Evolutionary conservation across 163 green algal genomes (phyloP).

Genomic region (Chloromonas sp.): DNA sequence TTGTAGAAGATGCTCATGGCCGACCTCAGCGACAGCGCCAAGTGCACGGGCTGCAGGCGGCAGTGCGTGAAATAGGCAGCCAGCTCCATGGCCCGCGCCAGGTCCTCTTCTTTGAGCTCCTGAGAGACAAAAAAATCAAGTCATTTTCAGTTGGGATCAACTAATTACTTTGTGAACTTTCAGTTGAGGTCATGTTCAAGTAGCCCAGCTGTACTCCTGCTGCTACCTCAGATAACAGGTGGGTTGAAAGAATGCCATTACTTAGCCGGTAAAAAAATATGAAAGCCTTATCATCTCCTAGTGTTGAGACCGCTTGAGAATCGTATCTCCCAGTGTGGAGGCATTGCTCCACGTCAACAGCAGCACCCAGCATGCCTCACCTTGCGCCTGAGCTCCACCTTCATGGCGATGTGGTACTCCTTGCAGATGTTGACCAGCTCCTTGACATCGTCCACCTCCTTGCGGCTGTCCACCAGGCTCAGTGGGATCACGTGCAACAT

Average conservation of each 20-base stretch:
- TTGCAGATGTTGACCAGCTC: conserved; percentile 89
- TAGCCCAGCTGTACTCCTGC: no score
- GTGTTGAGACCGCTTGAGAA: no score
- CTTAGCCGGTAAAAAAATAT: no score
- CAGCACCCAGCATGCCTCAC: background rate
- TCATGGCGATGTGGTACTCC: conserved; percentile 91
- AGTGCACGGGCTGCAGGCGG: conserved; percentile 88
- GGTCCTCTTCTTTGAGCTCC: conserved; percentile 63
- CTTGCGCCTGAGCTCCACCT: conserved; percentile 85
- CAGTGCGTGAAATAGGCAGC: conserved; percentile 99
- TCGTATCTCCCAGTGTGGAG: no score
- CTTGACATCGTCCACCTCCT: conserved; percentile 95
- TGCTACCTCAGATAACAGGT: background rate
- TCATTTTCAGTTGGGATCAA: background rate
- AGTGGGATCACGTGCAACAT: conserved; percentile 89
- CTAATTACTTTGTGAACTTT: no score
- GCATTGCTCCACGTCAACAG: no score
- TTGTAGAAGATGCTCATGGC: conserved; percentile 97
- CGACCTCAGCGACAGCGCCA: conserved; percentile 77
- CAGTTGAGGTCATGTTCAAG: no score
- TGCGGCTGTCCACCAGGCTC: conserved; percentile 79
- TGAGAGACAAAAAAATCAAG: background rate
- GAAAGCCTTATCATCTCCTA: no score
- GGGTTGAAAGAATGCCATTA: no score
- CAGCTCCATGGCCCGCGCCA: conserved; percentile 78